Percentiles rank a stretch among this genome's conserved stretches.
Evolutionary conservation across 768 basidiomycete species (phyloP).

Genomic region (Xerocomus spinulosus): DNA sequence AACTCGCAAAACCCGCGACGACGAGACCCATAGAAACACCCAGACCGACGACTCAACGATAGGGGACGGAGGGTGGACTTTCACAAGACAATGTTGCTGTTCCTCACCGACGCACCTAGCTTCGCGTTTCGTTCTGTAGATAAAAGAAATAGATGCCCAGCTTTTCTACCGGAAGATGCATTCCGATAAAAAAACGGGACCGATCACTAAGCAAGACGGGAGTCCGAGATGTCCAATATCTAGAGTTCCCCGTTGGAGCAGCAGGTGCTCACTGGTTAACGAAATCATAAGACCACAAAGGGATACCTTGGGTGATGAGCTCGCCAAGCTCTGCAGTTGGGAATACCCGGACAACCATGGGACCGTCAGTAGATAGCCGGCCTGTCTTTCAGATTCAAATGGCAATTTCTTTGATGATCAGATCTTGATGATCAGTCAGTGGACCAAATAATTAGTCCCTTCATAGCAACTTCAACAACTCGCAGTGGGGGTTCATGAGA

Average conservation of each 20-base stretch:
- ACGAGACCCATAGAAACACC: conserved; percentile 5
- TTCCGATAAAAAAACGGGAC: too few relatives aligned
- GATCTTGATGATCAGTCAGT: not conserved
- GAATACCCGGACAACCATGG: not conserved
- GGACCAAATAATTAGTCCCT: not conserved
- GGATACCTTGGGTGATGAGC: not conserved
- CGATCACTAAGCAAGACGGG: too few relatives aligned
- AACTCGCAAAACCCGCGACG: not conserved
- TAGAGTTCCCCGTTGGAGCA: not conserved
- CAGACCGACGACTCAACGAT: not conserved
- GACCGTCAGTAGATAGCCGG: not conserved
- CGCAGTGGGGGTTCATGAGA: too few relatives aligned
- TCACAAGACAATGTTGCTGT: not conserved
- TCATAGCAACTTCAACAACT: not conserved
- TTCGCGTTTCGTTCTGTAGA: too few relatives aligned
- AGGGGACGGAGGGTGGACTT: not conserved
- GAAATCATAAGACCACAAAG: not conserved
- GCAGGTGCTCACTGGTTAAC: too few relatives aligned
- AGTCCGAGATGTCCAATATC: not conserved
- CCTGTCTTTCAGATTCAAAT: not conserved
- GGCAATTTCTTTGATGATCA: not conserved
- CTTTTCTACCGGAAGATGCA: too few relatives aligned
- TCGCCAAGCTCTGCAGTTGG: not conserved
- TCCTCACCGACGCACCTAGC: too few relatives aligned
- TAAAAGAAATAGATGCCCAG: too few relatives aligned